A percentile compares a stretch with the other conserved stretches of the same genome.
These are phyloP conservation scores for Citrus inodora DNA, from an alignment of 345 rosid genomes.

Conservation along the genomic window DNA sequence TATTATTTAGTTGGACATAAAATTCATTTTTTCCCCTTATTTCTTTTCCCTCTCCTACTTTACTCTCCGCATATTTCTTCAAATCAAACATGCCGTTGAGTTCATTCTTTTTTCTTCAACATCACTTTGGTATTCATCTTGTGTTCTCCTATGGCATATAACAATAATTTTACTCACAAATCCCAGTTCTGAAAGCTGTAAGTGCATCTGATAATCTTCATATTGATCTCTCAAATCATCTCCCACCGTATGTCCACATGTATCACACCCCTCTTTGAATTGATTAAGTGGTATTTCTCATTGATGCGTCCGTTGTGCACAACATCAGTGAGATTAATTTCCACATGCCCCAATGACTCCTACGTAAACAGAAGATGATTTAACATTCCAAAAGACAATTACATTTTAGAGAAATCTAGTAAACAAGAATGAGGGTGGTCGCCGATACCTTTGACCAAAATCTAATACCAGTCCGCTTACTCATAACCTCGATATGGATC, in stretches of 20 bases:
- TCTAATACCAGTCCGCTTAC: conserved; percentile 51
- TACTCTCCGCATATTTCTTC: too few relatives aligned
- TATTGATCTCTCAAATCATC: conserved; percentile 30
- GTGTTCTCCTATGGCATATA: background rate
- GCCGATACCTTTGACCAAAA: conserved; percentile 55
- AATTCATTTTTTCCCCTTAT: too few relatives aligned
- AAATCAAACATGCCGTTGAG: too few relatives aligned
- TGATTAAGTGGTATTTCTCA: conserved; percentile 66
- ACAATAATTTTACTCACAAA: background rate
- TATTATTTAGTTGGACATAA: too few relatives aligned
- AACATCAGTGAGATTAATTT: conserved; percentile 70
- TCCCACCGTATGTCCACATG: conserved; percentile 75
- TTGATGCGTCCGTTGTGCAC: conserved; percentile 77
- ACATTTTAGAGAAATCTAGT: background rate
- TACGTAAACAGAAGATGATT: conserved; percentile 16
- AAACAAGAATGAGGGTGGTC: background rate
- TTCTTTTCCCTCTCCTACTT: too few relatives aligned
- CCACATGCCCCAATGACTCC: conserved; percentile 75
- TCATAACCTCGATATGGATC: conserved; percentile 53
- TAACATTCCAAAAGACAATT: background rate
- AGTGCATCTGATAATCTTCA: background rate
- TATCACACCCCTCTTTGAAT: conserved; percentile 71
- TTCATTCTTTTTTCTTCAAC: background rate
- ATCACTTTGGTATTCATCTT: background rate
- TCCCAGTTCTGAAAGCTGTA: background rate